Evolutionary conservation across 495 filamentous ascomycete genomes (phyloP).

Genomic region (Articulospora tetracladia): DNA sequence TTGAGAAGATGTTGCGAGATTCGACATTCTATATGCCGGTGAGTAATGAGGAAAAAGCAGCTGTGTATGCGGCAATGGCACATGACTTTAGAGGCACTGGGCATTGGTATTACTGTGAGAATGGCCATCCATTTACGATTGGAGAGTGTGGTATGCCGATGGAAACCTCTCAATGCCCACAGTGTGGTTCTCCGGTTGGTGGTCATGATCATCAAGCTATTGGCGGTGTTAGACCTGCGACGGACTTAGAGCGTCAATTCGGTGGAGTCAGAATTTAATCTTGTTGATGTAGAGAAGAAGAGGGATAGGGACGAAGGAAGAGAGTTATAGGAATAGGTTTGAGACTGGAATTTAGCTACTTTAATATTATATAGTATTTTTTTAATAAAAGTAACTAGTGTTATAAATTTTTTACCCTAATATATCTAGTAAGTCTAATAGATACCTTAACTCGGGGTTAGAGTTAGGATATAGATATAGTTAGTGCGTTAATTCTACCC

Average conservation of each 20-base stretch:
- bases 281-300: conserved; percentile 2
- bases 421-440: too few species aligned
- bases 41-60: conserved; percentile 41
- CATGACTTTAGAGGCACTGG: conserved; percentile 44
- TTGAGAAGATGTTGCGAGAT: conserved; percentile 32
- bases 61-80: conserved; percentile 41
- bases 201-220: conserved; percentile 50
- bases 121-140: conserved; percentile 68
- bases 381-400: neutral
- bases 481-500: too few species aligned
- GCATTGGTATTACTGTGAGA: conserved; percentile 63
- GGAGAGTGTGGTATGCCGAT: conserved; percentile 73
- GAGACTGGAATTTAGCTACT: conserved; percentile 3
- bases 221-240: conserved; percentile 46
- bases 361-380: conserved; percentile 1
- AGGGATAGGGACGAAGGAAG: neutral
- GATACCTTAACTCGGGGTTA: too few species aligned
- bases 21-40: conserved; percentile 40
- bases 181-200: conserved; percentile 60
- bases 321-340: neutral
- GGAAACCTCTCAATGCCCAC: conserved; percentile 57
- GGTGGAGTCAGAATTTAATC: conserved; percentile 23
- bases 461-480: too few species aligned
- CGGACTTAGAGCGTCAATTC: conserved; percentile 46
- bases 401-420: conserved; percentile 1